These are phyloP conservation scores for Fagus crenata DNA, from an alignment of 306 rosid species.

Conservation along the genomic window DNA sequence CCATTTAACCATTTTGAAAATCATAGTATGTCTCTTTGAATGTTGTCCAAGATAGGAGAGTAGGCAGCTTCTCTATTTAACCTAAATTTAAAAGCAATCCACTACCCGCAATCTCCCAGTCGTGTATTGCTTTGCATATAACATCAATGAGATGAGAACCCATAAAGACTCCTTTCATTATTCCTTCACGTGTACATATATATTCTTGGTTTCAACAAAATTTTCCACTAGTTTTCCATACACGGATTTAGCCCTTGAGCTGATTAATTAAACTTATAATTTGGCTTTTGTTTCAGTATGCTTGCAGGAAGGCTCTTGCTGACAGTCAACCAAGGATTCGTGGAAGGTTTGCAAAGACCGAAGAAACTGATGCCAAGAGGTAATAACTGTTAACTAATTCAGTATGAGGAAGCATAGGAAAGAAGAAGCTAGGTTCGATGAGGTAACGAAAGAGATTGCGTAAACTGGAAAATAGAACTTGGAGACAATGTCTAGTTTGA, in stretches of 20 bases:
- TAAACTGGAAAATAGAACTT: conserved; percentile 17
- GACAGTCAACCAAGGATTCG: conserved; percentile 98
- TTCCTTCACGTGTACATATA: background rate
- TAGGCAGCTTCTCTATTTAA: no score
- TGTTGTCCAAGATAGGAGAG: no score
- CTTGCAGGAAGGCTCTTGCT: conserved; percentile 99
- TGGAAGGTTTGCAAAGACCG: conserved; percentile 96
- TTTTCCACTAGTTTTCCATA: conserved; percentile 11
- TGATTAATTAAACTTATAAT: conserved; percentile 15
- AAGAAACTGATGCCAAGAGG: conserved; percentile 64
- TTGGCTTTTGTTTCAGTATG: conserved; percentile 55
- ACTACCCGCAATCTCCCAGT: background rate
- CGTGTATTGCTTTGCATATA: background rate
- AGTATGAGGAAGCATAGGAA: conserved; percentile 35
- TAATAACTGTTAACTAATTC: conserved; percentile 34
- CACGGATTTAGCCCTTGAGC: conserved; percentile 1
- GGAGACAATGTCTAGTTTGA: conserved; percentile 26
- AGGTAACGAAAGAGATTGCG: conserved; percentile 35
- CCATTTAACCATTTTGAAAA: no score
- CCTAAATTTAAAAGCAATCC: no score
- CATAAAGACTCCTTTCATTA: background rate
- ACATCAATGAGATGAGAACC: background rate
- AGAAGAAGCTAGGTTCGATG: conserved; percentile 40
- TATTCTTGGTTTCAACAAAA: conserved; percentile 2
- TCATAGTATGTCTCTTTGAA: no score